Base-by-base conservation (phyloP, 164 flowering plant species). In the Annona squamosa region DNA sequence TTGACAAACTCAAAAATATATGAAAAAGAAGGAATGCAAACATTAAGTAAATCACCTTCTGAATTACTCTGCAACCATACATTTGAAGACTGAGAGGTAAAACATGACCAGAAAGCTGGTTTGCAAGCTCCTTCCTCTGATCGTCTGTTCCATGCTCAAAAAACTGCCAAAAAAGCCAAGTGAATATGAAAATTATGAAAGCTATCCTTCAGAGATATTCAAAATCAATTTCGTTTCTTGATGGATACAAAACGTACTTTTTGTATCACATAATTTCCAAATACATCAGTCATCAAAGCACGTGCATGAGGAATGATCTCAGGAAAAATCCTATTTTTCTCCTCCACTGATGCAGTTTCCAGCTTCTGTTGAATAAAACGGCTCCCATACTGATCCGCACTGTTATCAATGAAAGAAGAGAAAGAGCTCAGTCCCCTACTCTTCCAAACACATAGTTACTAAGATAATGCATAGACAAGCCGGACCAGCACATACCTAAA, bases 1-100 rank as follows among this genome's bases (percentile, higher is more conserved):
- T 26, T 26, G 37, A 26, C 37, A 26, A 26, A 1, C 37, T 26
- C 37, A 26, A 26, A 26, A 26, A 26, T 26, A 26, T 26, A 26
- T 26, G 37, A 26, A 26, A 17, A 68, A 46, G 56, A 57, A 64
- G 70, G 65, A 76, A 52, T 17, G 44, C 61, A 64, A 72, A 59
- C 19, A 57, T 12, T n/a, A 44, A 77, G 74, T 68, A 44, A 79
- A 71, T 57, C 65, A 94, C 97, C 98, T 94, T 94, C 75, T 94
- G 97, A 72, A 94, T 90, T 45, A 94, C 97, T 84, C 97, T 82
- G 84, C 97, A 91, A 48, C 98, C 97, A 83, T 94, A 91, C 96
- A 91, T 94, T 81, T 94, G 98, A 77, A 94, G 91, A 81, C 96
- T 90, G 47, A 91, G 94, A 72, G 93, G 84, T 78, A 94, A 85